phyloP scores from a whole-genome alignment of 2,329 filamentous ascomycete species.

The Pseudogymnoascus sp. region DNA sequence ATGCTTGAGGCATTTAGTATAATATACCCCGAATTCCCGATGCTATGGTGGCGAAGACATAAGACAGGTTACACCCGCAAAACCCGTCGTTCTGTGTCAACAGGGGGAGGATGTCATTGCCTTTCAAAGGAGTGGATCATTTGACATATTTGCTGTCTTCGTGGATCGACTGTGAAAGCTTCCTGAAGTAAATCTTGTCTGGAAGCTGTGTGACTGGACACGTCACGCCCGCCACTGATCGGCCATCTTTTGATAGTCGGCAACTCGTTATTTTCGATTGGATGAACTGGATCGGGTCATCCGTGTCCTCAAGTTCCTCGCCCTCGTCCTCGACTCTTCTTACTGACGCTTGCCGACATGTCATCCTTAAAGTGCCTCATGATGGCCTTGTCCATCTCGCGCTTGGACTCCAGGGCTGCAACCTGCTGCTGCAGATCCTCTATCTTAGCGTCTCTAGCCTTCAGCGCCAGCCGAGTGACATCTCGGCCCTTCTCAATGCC shows the following conservation, averaged over 20 bases:
- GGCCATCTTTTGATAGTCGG: neutral
- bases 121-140: neutral
- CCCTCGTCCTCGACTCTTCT: neutral
- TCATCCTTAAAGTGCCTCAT: constrained; percentile 33
- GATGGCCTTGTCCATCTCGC: constrained; percentile 43
- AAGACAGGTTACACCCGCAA: neutral
- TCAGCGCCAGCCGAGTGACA: constrained; percentile 52
- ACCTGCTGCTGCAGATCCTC: constrained; percentile 60
- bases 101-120: neutral
- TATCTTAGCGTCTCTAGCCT: constrained; percentile 57
- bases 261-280: neutral
- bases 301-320: neutral
- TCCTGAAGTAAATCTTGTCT: neutral
- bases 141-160: neutral
- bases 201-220: neutral
- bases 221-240: constrained; percentile 1
- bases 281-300: neutral
- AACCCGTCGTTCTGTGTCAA: neutral
- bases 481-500: constrained; percentile 61
- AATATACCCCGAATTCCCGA: neutral
- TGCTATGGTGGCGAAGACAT: neutral
- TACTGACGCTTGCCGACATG: constrained; percentile 14
- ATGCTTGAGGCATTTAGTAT: neutral
- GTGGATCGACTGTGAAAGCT: neutral
- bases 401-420: constrained; percentile 45